A percentile compares a stretch with the other conserved stretches of the same genome.
Evolutionary conservation across 1,284 basidiomycete species (phyloP).

Genomic region (Ceratobasidium papillatum): DNA sequence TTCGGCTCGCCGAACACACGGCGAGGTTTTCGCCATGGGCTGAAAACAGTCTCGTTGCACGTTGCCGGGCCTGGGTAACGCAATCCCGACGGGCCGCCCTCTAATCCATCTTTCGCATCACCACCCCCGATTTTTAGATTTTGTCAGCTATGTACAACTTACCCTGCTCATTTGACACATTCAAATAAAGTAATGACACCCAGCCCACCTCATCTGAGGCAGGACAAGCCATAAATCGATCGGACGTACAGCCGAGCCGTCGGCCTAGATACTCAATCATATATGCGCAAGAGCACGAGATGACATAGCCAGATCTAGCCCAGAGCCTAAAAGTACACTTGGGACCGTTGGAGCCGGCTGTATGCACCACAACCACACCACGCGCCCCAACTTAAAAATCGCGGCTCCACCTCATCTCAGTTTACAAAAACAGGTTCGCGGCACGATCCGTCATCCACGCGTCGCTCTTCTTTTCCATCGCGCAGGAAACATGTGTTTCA

Average conservation of each 20-base stretch:
- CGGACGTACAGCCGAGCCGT: neutral
- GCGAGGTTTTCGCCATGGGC: slow-evolving; percentile 39
- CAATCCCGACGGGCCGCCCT: neutral
- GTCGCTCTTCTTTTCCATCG: neutral
- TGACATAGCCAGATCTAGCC: neutral
- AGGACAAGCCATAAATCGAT: neutral
- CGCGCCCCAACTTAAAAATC: neutral
- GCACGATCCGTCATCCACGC: slow-evolving; percentile 6
- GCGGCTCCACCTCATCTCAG: slow-evolving; percentile 29
- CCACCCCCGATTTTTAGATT: slow-evolving; percentile 15
- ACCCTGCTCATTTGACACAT: neutral
- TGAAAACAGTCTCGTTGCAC: neutral
- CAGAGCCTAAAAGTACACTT: neutral
- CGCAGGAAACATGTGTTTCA: neutral
- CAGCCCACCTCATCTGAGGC: slow-evolving; percentile 18
- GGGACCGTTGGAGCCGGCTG: neutral
- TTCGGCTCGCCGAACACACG: slow-evolving; percentile 2
- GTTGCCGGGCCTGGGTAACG: neutral
- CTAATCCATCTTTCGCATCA: neutral
- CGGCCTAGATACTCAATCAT: neutral
- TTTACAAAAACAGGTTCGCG: neutral
- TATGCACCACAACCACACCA: neutral
- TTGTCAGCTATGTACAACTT: neutral
- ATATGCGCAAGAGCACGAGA: neutral
- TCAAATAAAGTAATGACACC: neutral